Evolutionary conservation across 805 yeast genomes (phyloP).

Genomic region (Saccharomycopsis malanga): DNA sequence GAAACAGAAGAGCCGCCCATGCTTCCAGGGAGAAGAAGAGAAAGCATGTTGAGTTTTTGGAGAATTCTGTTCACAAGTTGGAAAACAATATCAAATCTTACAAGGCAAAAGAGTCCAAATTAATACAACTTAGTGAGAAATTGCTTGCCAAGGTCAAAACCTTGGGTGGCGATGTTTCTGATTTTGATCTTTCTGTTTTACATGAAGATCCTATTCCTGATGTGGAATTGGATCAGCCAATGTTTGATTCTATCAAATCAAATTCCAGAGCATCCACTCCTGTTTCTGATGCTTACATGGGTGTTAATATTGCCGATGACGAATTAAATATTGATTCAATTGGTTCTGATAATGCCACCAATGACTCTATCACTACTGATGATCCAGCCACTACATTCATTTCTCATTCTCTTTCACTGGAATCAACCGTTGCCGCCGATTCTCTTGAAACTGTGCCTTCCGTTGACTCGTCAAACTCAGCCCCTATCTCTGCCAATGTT

Average conservation of each 20-base stretch:
- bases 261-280: neutral
- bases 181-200: conserved; percentile 11
- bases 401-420: neutral
- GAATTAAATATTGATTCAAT: neutral
- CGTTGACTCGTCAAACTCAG: conserved; percentile 6
- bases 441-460: neutral
- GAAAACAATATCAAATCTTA: conserved; percentile 22
- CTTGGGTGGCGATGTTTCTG: conserved; percentile 9
- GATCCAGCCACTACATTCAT: neutral
- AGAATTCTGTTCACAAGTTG: conserved; percentile 36
- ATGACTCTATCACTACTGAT: neutral
- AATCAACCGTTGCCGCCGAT: conserved; percentile 1
- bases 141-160: conserved; percentile 13
- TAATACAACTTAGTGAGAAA: conserved; percentile 11
- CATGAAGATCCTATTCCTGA: conserved; percentile 17
- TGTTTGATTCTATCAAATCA: conserved; percentile 6
- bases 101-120: conserved; percentile 16
- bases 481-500: neutral
- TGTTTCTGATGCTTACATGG: neutral
- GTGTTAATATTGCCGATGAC: conserved; percentile 12
- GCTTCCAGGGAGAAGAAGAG: conserved; percentile 96
- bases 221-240: conserved; percentile 16
- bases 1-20: conserved; percentile 96
- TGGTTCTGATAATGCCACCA: neutral
- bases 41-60: conserved; percentile 80